Evolutionary conservation across 1,139 yeast genomes (phyloP).

Genomic region (Geotrichum citri-aurantii): DNA sequence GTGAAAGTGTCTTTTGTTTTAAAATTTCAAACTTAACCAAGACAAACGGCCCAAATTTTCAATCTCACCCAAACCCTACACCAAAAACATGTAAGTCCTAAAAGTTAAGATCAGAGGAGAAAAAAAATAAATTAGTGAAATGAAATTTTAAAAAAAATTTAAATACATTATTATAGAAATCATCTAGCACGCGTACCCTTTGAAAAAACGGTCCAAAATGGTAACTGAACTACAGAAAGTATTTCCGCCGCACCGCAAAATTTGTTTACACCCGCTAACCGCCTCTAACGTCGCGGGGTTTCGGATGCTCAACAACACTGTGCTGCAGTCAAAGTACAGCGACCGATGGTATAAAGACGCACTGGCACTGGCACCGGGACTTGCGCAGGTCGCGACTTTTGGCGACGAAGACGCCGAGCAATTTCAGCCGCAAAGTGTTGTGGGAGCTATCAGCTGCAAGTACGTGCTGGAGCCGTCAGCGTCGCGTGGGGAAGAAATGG

Average conservation of each 20-base stretch:
- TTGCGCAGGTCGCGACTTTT: slow-evolving; percentile 23
- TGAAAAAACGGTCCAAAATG: neutral
- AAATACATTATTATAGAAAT: no score
- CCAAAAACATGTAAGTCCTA: no score
- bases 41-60: no score
- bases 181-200: neutral
- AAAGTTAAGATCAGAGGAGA: neutral
- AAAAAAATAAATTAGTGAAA: neutral
- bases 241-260: slow-evolving; percentile 1
- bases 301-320: slow-evolving; percentile 43
- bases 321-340: slow-evolving; percentile 44
- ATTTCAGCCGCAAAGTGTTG: slow-evolving; percentile 35
- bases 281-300: slow-evolving; percentile 38
- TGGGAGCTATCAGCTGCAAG: slow-evolving; percentile 53
- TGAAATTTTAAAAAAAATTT: no score
- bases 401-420: neutral
- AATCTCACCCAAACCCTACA: no score
- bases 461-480: slow-evolving; percentile 34
- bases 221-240: neutral
- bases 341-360: slow-evolving; percentile 48
- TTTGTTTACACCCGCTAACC: neutral
- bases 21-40: no score
- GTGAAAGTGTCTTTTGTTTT: no score
- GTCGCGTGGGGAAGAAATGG: slow-evolving; percentile 36
- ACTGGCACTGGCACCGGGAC: slow-evolving; percentile 33